These are phyloP conservation scores for Chamaecyparis obtusa DNA, from an alignment of 75 land plant species.

Conservation along the genomic window DNA sequence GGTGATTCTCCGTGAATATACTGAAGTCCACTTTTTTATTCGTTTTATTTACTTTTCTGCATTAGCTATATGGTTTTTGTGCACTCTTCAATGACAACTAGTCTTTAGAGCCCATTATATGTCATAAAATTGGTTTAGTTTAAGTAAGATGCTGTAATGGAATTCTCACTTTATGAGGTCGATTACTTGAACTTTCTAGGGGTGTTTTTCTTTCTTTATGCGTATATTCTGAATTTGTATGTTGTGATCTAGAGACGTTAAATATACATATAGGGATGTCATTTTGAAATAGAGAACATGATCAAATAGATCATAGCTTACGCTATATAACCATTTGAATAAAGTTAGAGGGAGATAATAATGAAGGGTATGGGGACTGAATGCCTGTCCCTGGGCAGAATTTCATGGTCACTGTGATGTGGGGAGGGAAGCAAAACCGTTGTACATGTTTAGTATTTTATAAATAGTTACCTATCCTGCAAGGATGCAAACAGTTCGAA, in stretches of 20 bases:
- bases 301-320: neutral
- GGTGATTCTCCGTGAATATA: slow-evolving; percentile 23
- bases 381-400: neutral
- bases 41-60: neutral
- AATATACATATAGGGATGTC: neutral
- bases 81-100: neutral
- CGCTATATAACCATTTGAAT: neutral
- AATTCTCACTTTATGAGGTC: neutral
- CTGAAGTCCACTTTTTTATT: neutral
- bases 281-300: neutral
- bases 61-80: neutral
- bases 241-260: neutral
- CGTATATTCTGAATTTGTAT: neutral
- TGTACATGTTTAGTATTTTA: neutral
- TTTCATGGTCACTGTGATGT: neutral
- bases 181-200: neutral
- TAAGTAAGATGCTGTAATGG: neutral
- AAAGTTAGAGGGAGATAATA: neutral
- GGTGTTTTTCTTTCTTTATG: neutral
- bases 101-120: neutral
- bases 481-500: neutral
- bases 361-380: neutral
- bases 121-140: neutral
- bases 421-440: neutral
- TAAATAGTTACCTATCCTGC: neutral